Base-by-base conservation (phyloP, 768 basidiomycete genomes). In the Vararia minispora region DNA sequence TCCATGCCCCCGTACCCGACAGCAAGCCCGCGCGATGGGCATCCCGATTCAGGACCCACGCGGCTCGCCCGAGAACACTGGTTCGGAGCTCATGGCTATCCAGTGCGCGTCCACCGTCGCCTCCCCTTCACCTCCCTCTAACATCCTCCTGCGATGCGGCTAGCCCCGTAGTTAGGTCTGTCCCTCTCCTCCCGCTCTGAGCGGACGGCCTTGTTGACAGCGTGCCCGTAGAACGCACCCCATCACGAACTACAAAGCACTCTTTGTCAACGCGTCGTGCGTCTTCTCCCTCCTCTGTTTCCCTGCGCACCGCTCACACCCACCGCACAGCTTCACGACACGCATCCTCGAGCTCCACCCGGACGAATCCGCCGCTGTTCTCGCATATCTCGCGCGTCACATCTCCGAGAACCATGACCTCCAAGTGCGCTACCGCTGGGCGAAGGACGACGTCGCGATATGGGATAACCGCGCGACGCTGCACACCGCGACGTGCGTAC, bases 341-440 rank as follows among this genome's bases (percentile, higher is more conserved):
- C 63, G 67, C 10, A 74, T 78, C 42, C 55, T 70, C 17, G 73
- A 72, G 49, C 59, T 78, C 17, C 59, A 62, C 6, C 54, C 60
- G 12, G 72, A 71, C 35, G 75, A 78, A 54, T 73, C 71, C 5
- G 68, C 69, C 32, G 49, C 65, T 34, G 47, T 74, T 3, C 54
- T 75, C 17, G 55, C 60, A 0, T 76, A 66, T 53, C 58, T 77
- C n/a, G 58, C 57, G 40, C 57, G 63, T 8, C 71, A 72, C 43
- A 55, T 74, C 38, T 52, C 69, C 1, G 66, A 74, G 48, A 76
- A 75, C 56, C 76, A 78, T 46, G 74, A 76, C 52, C 54, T 75
- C 13, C 72, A 72, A 45, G 59, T 72, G 37, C 60, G 69, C 18
- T 71, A 61, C 61, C 63, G 64, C 14, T 78, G 76, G 73, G 52